Percentiles rank a stretch among this genome's conserved stretches.
Evolutionary conservation across 257 asterid genomes (phyloP).

Genomic region (Rubia yunnanensis): DNA sequence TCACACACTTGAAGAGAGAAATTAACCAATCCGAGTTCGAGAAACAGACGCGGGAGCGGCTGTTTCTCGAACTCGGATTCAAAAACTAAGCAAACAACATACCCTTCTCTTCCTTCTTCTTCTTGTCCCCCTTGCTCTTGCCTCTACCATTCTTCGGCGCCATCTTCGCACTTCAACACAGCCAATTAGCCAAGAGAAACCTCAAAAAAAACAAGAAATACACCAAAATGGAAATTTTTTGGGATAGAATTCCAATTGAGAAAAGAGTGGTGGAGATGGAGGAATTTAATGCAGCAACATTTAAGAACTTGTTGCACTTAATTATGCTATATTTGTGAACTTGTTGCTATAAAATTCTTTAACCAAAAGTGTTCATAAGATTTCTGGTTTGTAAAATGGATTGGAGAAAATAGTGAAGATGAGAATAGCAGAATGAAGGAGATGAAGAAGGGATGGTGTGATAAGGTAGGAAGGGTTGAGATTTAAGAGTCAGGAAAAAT

Average conservation of each 20-base stretch:
- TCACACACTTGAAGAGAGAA: not conserved
- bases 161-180: constrained; percentile 26
- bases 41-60: not conserved
- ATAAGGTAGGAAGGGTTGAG: constrained; percentile 98
- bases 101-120: constrained; percentile 95
- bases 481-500: constrained; percentile 61
- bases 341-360: constrained; percentile 2
- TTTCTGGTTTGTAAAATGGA: not conserved
- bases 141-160: constrained; percentile 94
- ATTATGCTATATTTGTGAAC: not conserved
- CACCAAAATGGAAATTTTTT: no score
- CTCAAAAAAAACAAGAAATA: not conserved
- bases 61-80: not conserved
- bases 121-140: constrained; percentile 81
- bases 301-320: not conserved
- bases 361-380: not conserved
- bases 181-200: not conserved
- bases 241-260: not conserved
- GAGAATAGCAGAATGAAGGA: constrained; percentile 11
- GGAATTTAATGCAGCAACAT: constrained; percentile 1
- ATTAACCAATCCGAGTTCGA: not conserved
- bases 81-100: not conserved
- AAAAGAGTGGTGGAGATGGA: not conserved
- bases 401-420: constrained; percentile 18
- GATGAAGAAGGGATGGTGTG: constrained; percentile 27